These are phyloP conservation scores for Penicillium nucicola DNA, from an alignment of 495 filamentous ascomycete species.

Conservation along the genomic window DNA sequence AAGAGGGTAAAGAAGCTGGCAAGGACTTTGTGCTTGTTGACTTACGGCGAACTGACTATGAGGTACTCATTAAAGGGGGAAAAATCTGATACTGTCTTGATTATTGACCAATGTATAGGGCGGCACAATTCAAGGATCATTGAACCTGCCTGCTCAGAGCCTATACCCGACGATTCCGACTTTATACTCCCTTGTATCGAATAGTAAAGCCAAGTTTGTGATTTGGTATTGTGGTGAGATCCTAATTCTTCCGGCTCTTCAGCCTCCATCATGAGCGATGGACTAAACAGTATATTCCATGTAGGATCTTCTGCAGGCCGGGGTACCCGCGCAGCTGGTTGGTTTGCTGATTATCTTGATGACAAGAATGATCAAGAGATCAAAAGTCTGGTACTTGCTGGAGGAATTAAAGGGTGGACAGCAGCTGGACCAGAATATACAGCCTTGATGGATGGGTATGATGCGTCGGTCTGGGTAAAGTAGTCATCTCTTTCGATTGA, in stretches of 20 bases:
- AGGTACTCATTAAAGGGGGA: slow-evolving; percentile 35
- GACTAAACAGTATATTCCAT: background rate
- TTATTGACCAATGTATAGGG: slow-evolving; percentile 43
- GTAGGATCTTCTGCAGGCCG: slow-evolving; percentile 64
- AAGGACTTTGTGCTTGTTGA: slow-evolving; percentile 61
- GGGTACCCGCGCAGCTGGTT: slow-evolving; percentile 58
- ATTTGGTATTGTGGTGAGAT: slow-evolving; percentile 69
- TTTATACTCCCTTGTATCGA: slow-evolving; percentile 52
- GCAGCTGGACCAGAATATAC: slow-evolving; percentile 53
- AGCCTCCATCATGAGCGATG: background rate
- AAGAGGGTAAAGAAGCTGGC: slow-evolving; percentile 33
- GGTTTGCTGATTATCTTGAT: slow-evolving; percentile 63
- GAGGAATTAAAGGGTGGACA: slow-evolving; percentile 66
- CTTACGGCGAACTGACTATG: slow-evolving; percentile 58
- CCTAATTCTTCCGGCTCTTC: background rate
- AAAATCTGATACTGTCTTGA: too few relatives aligned
- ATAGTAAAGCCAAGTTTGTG: slow-evolving; percentile 46
- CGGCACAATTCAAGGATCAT: slow-evolving; percentile 62
- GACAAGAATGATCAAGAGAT: slow-evolving; percentile 41
- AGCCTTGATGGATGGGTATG: slow-evolving; percentile 57
- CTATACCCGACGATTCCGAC: slow-evolving; percentile 56
- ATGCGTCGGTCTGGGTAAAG: slow-evolving; percentile 46
- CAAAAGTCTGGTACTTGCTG: slow-evolving; percentile 54
- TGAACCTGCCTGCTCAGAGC: slow-evolving; percentile 71
- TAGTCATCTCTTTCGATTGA: background rate